Evolutionary conservation across 2,329 filamentous ascomycete species (phyloP).

Genomic region (Trichoderma lentiforme): DNA sequence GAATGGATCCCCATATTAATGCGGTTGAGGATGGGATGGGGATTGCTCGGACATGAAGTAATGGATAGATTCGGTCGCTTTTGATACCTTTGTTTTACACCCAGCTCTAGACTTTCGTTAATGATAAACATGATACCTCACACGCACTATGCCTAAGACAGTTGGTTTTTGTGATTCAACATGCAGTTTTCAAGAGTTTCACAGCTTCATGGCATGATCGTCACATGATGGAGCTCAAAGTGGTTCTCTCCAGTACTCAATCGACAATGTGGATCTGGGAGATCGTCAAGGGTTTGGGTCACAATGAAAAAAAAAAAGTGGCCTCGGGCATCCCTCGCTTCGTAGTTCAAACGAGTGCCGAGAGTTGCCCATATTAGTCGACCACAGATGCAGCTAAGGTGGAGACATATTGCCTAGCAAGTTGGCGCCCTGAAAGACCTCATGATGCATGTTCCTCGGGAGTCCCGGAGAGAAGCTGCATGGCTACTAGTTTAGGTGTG

Average conservation of each 20-base stretch:
- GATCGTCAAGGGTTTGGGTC: neutral
- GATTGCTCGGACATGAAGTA: neutral
- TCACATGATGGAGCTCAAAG: neutral
- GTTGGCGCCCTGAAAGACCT: neutral
- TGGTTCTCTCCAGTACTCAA: neutral
- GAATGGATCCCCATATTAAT: slow-evolving; percentile 3
- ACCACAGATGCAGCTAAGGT: neutral
- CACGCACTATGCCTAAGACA: neutral
- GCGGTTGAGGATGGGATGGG: neutral
- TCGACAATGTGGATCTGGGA: neutral
- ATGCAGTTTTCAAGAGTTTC: neutral
- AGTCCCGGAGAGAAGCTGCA: neutral
- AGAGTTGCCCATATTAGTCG: neutral
- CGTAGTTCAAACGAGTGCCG: neutral
- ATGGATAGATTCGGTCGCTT: slow-evolving; percentile 14
- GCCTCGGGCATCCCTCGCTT: neutral
- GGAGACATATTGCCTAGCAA: neutral
- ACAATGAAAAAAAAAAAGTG: neutral
- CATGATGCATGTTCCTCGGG: neutral
- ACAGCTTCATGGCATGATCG: neutral
- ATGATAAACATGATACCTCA: slow-evolving; percentile 13
- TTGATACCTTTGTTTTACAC: neutral
- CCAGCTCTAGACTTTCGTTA: slow-evolving; percentile 5
- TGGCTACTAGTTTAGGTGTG: neutral
- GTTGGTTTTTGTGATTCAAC: neutral